Conservation (phyloP, 257 asterid species). For the Linderniella brevidens region DNA sequence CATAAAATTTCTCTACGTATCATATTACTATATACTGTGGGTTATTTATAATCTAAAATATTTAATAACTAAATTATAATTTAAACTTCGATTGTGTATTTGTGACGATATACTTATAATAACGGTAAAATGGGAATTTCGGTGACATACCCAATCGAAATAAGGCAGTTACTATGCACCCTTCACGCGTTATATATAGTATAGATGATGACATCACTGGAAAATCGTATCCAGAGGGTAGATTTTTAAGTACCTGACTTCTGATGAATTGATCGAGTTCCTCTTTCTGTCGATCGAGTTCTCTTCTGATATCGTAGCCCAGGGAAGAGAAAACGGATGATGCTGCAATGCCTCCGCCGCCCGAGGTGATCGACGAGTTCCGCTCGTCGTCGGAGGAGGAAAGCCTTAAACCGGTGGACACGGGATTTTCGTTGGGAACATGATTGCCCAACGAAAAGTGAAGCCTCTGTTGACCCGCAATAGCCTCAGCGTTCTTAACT, state of each 20-base stretch:
- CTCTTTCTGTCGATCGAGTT: constrained; percentile 38
- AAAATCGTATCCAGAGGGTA: not conserved
- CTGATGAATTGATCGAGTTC: constrained; percentile 33
- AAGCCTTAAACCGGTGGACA: constrained; percentile 56
- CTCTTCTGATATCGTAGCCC: constrained; percentile 25
- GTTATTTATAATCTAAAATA: no score
- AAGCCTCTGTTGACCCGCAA: constrained; percentile 50
- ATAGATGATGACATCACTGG: not conserved
- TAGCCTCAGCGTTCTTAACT: no score
- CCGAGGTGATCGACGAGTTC: constrained; percentile 29
- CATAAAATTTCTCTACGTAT: no score
- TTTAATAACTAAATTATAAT: no score
- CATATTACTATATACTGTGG: no score
- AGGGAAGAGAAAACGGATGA: constrained; percentile 14
- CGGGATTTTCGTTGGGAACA: constrained; percentile 27
- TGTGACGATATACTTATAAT: no score
- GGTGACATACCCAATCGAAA: no score
- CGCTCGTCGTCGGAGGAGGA: constrained; percentile 51
- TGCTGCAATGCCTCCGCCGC: constrained; percentile 22
- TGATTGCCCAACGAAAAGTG: constrained; percentile 29
- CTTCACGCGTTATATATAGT: not conserved
- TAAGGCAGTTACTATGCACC: no score
- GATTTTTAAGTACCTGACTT: constrained; percentile 42
- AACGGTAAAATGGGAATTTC: no score
- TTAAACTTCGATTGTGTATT: no score